Evolutionary conservation across 768 basidiomycete species (phyloP).

Genomic region (Tephrocybe sp.): DNA sequence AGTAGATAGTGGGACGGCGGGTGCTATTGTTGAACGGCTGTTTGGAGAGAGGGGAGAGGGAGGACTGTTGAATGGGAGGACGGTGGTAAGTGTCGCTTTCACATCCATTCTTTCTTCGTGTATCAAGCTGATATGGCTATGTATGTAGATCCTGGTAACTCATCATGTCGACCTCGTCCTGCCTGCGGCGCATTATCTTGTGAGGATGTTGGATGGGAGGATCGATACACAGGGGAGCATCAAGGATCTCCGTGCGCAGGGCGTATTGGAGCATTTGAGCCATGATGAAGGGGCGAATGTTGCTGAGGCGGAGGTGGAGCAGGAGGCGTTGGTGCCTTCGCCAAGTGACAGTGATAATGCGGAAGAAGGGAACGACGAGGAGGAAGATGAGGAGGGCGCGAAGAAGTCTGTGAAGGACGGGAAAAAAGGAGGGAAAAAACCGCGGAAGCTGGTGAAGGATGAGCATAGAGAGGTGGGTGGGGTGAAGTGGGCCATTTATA

Average conservation of each 20-base stretch:
- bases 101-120: not conserved
- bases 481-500: conserved; percentile 76
- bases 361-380: conserved; percentile 26
- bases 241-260: conserved; percentile 58
- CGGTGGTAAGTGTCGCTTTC: conserved; percentile 44
- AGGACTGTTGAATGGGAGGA: conserved; percentile 63
- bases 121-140: not conserved
- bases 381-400: conserved; percentile 23
- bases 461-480: conserved; percentile 80
- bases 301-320: conserved; percentile 47
- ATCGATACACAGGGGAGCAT: conserved; percentile 71
- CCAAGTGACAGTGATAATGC: conserved; percentile 21
- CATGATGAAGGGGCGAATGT: conserved; percentile 26
- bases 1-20: conserved; percentile 50
- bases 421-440: conserved; percentile 49
- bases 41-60: conserved; percentile 72
- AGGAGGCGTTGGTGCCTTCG: conserved; percentile 16
- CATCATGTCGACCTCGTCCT: conserved; percentile 71
- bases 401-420: conserved; percentile 20
- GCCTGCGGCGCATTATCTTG: conserved; percentile 65
- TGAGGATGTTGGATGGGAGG: conserved; percentile 76
- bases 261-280: conserved; percentile 60
- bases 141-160: conserved; percentile 59
- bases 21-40: conserved; percentile 44
- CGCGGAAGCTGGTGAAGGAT: conserved; percentile 75